Evolutionary conservation across 345 rosid genomes (phyloP).

Genomic region (Moricandia arvensis): DNA sequence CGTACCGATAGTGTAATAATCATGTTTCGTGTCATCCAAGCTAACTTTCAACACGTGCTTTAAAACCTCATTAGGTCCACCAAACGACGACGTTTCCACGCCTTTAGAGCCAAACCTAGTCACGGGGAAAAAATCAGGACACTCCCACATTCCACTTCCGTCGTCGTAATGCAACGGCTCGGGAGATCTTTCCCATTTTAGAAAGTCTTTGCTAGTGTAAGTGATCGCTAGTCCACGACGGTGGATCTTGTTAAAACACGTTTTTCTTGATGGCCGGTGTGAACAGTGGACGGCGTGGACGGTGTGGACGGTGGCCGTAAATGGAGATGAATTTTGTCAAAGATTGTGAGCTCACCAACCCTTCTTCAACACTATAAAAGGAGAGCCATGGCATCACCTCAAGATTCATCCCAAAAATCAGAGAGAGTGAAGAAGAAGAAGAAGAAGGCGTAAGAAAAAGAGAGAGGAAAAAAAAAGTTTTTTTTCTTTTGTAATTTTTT

Average conservation of each 20-base stretch:
- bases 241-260: conserved; percentile 36
- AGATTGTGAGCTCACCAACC: too few species aligned
- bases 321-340: too few species aligned
- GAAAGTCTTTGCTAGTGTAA: conserved; percentile 58
- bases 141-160: conserved; percentile 83
- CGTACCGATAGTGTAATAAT: conserved; percentile 49
- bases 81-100: conserved; percentile 37
- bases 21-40: conserved; percentile 49
- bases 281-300: too few species aligned
- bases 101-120: conserved; percentile 31
- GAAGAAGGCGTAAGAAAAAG: too few species aligned
- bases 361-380: too few species aligned
- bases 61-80: conserved; percentile 40
- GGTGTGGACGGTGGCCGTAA: too few species aligned
- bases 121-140: conserved; percentile 76
- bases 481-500: too few species aligned
- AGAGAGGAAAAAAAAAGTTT: too few species aligned
- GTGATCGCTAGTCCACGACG: conserved; percentile 50
- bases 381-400: too few species aligned
- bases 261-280: too few species aligned
- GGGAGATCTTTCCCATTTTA: conserved; percentile 46
- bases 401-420: too few species aligned
- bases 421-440: too few species aligned
- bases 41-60: conserved; percentile 63
- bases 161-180: conserved; percentile 57